Conservation (phyloP, 345 rosid genomes). For the Populus simonii region DNA sequence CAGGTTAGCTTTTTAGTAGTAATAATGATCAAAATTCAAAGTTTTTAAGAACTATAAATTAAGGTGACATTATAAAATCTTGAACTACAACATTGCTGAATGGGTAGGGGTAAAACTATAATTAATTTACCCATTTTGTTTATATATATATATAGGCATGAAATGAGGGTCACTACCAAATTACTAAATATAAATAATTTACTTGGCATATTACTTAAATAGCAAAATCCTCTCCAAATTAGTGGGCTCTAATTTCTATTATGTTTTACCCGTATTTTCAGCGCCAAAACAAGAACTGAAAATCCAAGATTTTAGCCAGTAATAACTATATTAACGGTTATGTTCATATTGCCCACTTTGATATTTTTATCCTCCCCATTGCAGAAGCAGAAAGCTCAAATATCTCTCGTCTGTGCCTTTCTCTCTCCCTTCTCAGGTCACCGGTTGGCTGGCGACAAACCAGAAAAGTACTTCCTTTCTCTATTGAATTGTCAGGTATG, state of each 20-base stretch:
- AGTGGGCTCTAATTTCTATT: constrained; percentile 12
- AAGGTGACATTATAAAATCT: too few relatives aligned
- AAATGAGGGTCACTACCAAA: background rate
- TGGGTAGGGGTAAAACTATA: too few relatives aligned
- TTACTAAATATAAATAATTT: background rate
- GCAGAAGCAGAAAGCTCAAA: background rate
- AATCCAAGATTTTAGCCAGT: background rate
- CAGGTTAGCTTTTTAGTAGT: too few relatives aligned
- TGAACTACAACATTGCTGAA: too few relatives aligned
- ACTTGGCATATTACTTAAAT: background rate
- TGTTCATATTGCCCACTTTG: background rate
- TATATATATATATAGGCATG: too few relatives aligned
- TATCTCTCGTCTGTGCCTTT: background rate
- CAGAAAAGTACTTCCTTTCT: background rate
- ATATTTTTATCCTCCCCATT: background rate
- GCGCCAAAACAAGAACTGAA: constrained; percentile 4
- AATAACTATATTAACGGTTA: background rate
- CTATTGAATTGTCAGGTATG: background rate
- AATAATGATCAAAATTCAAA: too few relatives aligned
- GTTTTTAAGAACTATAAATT: too few relatives aligned
- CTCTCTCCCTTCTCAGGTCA: background rate
- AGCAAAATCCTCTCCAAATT: background rate
- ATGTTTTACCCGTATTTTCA: constrained; percentile 12
- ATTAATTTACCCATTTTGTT: too few relatives aligned
- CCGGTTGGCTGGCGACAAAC: background rate